Base-by-base conservation (phyloP, 352 stramenopile species). In the Phytophthora macrochlamydospora region DNA sequence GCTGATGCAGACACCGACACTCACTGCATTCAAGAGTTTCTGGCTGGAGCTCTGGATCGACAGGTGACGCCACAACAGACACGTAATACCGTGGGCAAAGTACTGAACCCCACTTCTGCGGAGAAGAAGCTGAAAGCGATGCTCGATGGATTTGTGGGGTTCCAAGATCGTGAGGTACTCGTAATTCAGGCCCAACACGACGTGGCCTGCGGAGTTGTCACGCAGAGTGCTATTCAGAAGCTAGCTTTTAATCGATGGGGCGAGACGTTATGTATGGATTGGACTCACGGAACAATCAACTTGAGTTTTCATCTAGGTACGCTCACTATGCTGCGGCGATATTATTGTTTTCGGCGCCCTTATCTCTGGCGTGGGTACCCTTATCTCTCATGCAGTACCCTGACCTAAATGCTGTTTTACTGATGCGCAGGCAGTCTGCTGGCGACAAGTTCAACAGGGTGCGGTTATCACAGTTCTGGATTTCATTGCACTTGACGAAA, bases 101-200 rank as follows among this genome's bases (percentile, higher is more conserved):
- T 40, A 11, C 35, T 40, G 6, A 11, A 11, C 9, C 6, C 6
- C 35, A 6, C 6, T 11, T 1, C 35, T 0, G 35, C 35, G 6
- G 35, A 40, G 35, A 24, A 40, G 35, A 2, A 35, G 56, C 28
- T 56, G 4, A 48, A 46, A 69, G 7, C 35, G 13, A 12, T 24
- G 35, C n/a, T 11, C 13, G 4, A 1, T 48, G 1, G n/a, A 13
- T n/a, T 14, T 3, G 28, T 64, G 54, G 42, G 50, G 45, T 0
- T 54, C 35, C 35, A 65, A 54, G 9, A 68, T 13, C 5, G 65
- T 37, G 56, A 62, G 4, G 43, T 62, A 35, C 48, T 62, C 2
- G 30, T 62, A 3, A 49, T 56, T 49, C 32, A 50, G 12, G 56
- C 38, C 29, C 14, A 62, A 52, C 14, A 49, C 30, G 45, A 48